phyloP scores from a whole-genome alignment of 176 grass and related monocot species.

The Zea luxurians region DNA sequence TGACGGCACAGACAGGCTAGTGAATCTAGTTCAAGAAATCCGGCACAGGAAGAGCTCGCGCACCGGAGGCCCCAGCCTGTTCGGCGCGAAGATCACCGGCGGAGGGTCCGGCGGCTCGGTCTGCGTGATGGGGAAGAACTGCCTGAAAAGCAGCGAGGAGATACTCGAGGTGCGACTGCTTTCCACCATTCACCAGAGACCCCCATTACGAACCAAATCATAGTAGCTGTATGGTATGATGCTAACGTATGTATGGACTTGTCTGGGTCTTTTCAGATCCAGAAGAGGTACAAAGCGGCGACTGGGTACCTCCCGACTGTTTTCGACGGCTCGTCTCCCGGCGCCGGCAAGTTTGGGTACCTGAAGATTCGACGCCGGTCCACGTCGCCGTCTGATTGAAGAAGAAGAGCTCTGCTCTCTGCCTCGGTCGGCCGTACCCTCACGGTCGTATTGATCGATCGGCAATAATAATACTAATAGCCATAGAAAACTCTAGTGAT shows the following conservation, averaged over 20 bases:
- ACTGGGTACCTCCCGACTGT: slow-evolving; percentile 80
- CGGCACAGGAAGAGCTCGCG: slow-evolving; percentile 69
- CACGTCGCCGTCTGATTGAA: background rate
- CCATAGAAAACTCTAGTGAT: too few relatives aligned
- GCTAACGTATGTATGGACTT: slow-evolving; percentile 7
- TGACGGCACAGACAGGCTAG: slow-evolving; percentile 80
- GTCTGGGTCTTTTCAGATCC: slow-evolving; percentile 59
- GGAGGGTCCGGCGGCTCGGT: slow-evolving; percentile 87
- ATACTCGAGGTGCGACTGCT: slow-evolving; percentile 63
- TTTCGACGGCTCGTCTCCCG: slow-evolving; percentile 87
- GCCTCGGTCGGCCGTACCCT: too few relatives aligned
- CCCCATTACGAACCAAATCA: background rate
- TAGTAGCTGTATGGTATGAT: background rate
- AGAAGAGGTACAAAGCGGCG: slow-evolving; percentile 84
- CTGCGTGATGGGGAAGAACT: slow-evolving; percentile 79
- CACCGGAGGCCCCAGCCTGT: slow-evolving; percentile 49
- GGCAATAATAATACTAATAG: too few relatives aligned
- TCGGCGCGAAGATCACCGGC: slow-evolving; percentile 91
- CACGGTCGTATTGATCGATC: too few relatives aligned
- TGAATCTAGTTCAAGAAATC: slow-evolving; percentile 89
- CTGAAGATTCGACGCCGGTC: slow-evolving; percentile 62
- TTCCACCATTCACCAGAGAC: background rate
- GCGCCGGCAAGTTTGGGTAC: slow-evolving; percentile 81
- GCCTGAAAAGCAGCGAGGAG: slow-evolving; percentile 78
- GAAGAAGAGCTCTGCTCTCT: background rate